phyloP scores from a whole-genome alignment of 805 yeast genomes.

The Candida nanaspora region DNA sequence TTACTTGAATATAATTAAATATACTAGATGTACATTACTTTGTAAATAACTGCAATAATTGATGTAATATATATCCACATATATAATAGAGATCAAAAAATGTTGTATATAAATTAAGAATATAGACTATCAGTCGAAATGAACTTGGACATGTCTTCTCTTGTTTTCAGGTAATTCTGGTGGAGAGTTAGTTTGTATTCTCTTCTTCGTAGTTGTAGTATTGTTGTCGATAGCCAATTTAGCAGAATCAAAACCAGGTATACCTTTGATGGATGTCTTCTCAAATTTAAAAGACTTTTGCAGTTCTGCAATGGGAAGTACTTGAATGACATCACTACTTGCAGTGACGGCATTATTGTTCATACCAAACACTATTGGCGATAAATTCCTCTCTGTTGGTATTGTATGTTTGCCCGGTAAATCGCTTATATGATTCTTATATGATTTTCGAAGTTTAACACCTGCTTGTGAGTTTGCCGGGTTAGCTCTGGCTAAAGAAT shows the following conservation, averaged over 20 bases:
- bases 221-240: conserved; percentile 55
- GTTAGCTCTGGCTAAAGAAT: conserved; percentile 78
- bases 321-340: conserved; percentile 30
- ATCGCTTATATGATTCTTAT: conserved; percentile 86
- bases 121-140: conserved; percentile 13
- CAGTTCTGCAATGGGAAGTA: conserved; percentile 43
- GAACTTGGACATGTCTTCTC: conserved; percentile 27
- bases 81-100: neutral
- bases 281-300: conserved; percentile 50
- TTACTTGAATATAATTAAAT: neutral
- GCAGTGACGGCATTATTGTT: conserved; percentile 30
- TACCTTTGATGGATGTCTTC: conserved; percentile 58
- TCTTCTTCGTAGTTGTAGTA: conserved; percentile 16
- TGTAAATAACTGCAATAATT: neutral
- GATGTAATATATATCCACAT: neutral
- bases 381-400: conserved; percentile 38
- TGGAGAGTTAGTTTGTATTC: conserved; percentile 15
- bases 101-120: too few relatives aligned
- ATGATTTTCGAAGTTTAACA: conserved; percentile 87
- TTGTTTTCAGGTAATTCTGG: conserved; percentile 15
- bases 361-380: conserved; percentile 29
- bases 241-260: conserved; percentile 69
- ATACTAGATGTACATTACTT: too few relatives aligned
- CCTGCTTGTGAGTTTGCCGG: conserved; percentile 71
- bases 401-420: conserved; percentile 73